Evolutionary conservation across 441 rosid species (phyloP), one percentile per base, ranked within the genome.

Genomic region (Mallotus japonicus): DNA sequence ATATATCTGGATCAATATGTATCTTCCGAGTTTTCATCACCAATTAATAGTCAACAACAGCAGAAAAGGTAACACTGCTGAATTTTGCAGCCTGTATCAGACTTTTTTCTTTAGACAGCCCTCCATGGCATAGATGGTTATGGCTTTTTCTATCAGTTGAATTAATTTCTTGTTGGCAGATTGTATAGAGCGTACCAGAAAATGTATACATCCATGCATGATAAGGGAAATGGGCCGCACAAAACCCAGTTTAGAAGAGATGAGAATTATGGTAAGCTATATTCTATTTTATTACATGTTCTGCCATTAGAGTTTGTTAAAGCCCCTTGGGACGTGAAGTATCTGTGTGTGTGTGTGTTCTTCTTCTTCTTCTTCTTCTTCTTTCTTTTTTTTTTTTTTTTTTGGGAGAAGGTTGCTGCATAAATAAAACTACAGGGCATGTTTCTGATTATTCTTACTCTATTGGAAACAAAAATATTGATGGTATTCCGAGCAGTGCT

Each of bases 171-270:
- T 67, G 37, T 62, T 73, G 77, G 87, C 92, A 95, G 99, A 76
- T 83, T 95, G 70, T 93, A 89, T 78, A 93, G 98, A 77, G 98
- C 99, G 59, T 95, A 91, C 85, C 97, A 90, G 83, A 95, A 91
- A 78, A 83, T 95, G 34, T 90, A 85, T 69, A 83, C 93, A 68
- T 90, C 97, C 24, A 95, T 95, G 97, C 99, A 95, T 78, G 95
- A 86, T 56, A 87, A 86, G 83, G 97, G 87, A 76, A 79, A 80
- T 34, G 96, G 93, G 59, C 90, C 92, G 7, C 99, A 95, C 85
- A 93, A 89, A 83, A 95, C 98, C 71, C 99, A 91, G 83, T 95
- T 91, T 78, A 86, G 97, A 87, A 86, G 98, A 85, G 98, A 95
- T 81, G 98, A 90, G 72, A 87, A 87, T 62, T 91, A 86, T 58